phyloP scores from a whole-genome alignment of 352 stramenopile species.

The Discostella stelligera region DNA sequence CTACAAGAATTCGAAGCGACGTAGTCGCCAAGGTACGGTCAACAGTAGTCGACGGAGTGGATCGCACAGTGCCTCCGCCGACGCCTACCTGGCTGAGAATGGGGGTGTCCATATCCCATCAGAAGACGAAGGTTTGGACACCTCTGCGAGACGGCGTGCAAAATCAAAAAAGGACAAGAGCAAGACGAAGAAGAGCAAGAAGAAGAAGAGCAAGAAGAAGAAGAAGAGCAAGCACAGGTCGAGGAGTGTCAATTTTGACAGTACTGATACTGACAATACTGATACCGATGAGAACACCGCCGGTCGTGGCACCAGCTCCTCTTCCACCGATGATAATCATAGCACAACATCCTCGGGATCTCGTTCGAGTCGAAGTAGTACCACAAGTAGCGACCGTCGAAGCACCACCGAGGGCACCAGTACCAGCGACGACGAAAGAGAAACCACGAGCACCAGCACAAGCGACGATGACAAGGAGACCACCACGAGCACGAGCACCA shows the following conservation, averaged over 20 bases:
- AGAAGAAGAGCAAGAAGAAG: conserved; percentile 9
- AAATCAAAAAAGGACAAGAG: conserved; percentile 10
- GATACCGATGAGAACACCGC: conserved; percentile 9
- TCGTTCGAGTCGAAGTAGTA: conserved; percentile 7
- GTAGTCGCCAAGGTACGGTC: neutral
- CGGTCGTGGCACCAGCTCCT: conserved; percentile 4
- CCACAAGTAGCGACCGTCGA: conserved; percentile 7
- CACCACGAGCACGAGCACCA: neutral
- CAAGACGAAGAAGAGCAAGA: neutral
- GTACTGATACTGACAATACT: conserved; percentile 14
- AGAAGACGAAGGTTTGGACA: conserved; percentile 2
- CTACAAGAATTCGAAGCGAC: neutral
- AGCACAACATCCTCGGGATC: conserved; percentile 12
- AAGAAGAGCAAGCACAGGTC: neutral
- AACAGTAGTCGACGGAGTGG: neutral
- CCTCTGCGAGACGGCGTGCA: neutral
- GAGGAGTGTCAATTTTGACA: neutral
- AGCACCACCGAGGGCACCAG: conserved; percentile 8
- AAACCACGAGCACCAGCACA: conserved; percentile 13
- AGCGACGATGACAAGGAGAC: conserved; percentile 3
- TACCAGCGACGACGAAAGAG: conserved; percentile 13
- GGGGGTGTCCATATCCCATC: neutral
- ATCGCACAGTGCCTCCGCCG: neutral
- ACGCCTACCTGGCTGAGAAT: neutral
- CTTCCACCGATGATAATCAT: conserved; percentile 16